Evolutionary conservation across 106 monocot genomes (phyloP).

Genomic region (Acanthochlamys bracteata): DNA sequence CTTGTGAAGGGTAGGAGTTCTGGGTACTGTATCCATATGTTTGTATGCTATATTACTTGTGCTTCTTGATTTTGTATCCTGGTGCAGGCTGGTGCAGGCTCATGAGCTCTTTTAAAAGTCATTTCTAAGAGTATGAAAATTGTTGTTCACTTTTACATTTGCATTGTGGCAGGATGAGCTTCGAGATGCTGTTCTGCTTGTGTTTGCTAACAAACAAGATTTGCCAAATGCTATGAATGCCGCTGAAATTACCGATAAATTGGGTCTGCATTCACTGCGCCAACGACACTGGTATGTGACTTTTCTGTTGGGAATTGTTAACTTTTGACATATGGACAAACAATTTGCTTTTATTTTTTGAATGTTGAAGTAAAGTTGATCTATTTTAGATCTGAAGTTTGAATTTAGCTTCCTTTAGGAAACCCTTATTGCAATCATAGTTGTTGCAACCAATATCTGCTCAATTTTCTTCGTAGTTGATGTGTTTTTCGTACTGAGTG

Average conservation of each 20-base stretch:
- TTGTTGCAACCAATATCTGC: no score
- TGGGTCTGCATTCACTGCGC: constrained; percentile 31
- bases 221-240: constrained; percentile 47
- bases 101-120: background rate
- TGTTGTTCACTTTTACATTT: background rate
- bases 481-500: no score
- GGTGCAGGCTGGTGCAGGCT: background rate
- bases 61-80: no score
- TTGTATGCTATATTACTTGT: no score
- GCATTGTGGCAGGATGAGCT: constrained; percentile 24
- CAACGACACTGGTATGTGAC: constrained; percentile 30
- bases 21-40: no score
- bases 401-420: no score
- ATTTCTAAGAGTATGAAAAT: background rate
- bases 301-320: background rate
- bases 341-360: background rate
- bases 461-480: no score
- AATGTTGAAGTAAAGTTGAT: no score
- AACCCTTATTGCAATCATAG: no score
- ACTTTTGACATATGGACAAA: background rate
- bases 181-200: constrained; percentile 33
- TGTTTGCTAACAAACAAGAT: constrained; percentile 38
- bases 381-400: no score
- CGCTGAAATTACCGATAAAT: constrained; percentile 40
- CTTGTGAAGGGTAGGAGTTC: no score